Conservation (phyloP, 306 rosid species). For the Acmispon strigosus region DNA sequence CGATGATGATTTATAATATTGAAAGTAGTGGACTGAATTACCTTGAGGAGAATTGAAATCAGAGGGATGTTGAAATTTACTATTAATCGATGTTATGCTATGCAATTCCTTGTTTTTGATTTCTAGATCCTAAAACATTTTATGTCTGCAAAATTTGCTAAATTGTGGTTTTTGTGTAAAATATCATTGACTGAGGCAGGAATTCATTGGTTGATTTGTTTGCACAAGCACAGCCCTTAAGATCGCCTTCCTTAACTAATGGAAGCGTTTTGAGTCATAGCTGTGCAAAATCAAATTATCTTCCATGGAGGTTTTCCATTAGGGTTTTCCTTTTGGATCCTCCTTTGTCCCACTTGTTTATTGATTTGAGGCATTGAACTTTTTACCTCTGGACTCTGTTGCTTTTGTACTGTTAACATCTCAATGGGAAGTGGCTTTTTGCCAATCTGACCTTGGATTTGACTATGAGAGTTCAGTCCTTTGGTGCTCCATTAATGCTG, state of each 20-base stretch:
- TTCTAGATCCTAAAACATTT: too few species aligned
- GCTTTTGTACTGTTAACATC: neutral
- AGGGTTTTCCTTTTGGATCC: constrained; percentile 69
- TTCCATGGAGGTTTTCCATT: constrained; percentile 27
- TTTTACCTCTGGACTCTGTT: constrained; percentile 21
- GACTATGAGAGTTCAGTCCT: constrained; percentile 26
- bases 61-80: constrained; percentile 29
- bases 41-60: constrained; percentile 34
- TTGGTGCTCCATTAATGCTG: constrained; percentile 33
- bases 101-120: too few species aligned
- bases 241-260: constrained; percentile 74
- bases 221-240: constrained; percentile 71
- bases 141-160: too few species aligned
- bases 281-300: constrained; percentile 44
- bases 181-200: neutral
- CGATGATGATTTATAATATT: constrained; percentile 24
- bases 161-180: neutral
- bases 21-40: constrained; percentile 63
- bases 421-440: constrained; percentile 12
- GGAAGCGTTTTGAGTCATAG: constrained; percentile 95
- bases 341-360: constrained; percentile 32
- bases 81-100: neutral
- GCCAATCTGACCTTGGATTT: constrained; percentile 19
- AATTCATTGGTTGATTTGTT: neutral
- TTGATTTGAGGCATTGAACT: constrained; percentile 30